A percentile compares a stretch with the other conserved stretches of the same genome.
These are phyloP conservation scores for Lanzia echinophila DNA, from an alignment of 2,329 filamentous ascomycete genomes.

Conservation along the genomic window DNA sequence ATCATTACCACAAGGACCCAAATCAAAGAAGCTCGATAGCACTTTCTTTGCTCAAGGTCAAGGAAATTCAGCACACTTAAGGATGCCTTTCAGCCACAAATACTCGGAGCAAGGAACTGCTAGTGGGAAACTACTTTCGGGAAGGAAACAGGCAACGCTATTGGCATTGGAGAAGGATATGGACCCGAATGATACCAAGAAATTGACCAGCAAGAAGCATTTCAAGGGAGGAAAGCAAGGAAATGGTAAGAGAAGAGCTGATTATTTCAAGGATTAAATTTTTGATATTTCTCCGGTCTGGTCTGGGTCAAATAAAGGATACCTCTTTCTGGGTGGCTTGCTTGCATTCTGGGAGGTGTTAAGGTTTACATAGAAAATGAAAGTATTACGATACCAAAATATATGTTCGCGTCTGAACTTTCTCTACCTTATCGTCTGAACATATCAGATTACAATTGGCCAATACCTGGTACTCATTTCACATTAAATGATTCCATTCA, in stretches of 20 bases:
- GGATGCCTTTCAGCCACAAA: constrained; percentile 81
- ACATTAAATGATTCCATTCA: too few relatives aligned
- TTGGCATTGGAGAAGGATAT: constrained; percentile 78
- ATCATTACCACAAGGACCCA: constrained; percentile 54
- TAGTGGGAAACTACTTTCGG: constrained; percentile 63
- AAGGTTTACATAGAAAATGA: not conserved
- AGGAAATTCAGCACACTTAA: constrained; percentile 58
- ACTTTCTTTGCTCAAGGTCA: constrained; percentile 74
- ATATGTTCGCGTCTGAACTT: too few relatives aligned
- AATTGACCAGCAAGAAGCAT: constrained; percentile 77
- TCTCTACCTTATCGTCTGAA: too few relatives aligned
- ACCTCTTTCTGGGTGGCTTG: constrained; percentile 5
- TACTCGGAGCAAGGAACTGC: constrained; percentile 72
- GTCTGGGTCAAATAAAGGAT: constrained; percentile 10
- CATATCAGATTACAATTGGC: too few relatives aligned
- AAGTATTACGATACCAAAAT: not conserved
- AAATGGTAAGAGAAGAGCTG: constrained; percentile 38
- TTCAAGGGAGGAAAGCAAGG: constrained; percentile 70
- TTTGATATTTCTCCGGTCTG: not conserved
- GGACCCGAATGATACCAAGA: constrained; percentile 69
- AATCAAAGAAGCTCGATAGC: constrained; percentile 73
- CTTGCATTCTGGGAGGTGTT: constrained; percentile 2
- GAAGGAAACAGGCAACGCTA: constrained; percentile 75
- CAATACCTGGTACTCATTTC: too few relatives aligned
- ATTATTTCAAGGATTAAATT: constrained; percentile 30